These are phyloP conservation scores for Magnolia changhungtana DNA, from an alignment of 164 flowering plant genomes.

Conservation along the genomic window DNA sequence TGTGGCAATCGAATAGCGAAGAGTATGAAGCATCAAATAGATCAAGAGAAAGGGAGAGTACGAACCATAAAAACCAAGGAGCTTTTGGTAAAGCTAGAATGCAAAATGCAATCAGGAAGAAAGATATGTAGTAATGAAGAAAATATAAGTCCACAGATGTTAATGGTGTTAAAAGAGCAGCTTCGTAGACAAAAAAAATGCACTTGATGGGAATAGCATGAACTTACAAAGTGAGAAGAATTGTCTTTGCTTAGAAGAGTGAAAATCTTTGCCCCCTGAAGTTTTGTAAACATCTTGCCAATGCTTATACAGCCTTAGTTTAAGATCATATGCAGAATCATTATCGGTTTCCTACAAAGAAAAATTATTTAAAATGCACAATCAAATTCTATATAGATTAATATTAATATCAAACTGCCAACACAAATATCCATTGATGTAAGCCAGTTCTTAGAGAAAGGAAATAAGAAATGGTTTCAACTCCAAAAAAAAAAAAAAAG, in stretches of 20 bases:
- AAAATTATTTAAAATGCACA: neutral
- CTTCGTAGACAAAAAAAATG: too few species aligned
- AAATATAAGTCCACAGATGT: too few species aligned
- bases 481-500: neutral
- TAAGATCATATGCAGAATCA: conserved; percentile 36
- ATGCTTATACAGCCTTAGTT: conserved; percentile 53
- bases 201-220: too few species aligned
- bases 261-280: conserved; percentile 59
- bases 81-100: neutral
- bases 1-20: neutral
- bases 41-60: too few species aligned
- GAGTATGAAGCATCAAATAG: neutral
- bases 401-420: neutral
- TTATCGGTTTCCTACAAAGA: conserved; percentile 22
- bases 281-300: conserved; percentile 55
- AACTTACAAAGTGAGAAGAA: conserved; percentile 85
- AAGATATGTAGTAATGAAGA: too few species aligned
- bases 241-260: conserved; percentile 54
- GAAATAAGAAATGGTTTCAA: neutral
- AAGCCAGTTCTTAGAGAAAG: neutral
- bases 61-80: neutral
- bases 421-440: neutral
- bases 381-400: neutral
- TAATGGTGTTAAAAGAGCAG: too few species aligned
- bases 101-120: too few species aligned